Percentiles rank a stretch among this genome's conserved stretches.
Evolutionary conservation across 306 rosid species (phyloP).

Genomic region (Nissolia schottii): DNA sequence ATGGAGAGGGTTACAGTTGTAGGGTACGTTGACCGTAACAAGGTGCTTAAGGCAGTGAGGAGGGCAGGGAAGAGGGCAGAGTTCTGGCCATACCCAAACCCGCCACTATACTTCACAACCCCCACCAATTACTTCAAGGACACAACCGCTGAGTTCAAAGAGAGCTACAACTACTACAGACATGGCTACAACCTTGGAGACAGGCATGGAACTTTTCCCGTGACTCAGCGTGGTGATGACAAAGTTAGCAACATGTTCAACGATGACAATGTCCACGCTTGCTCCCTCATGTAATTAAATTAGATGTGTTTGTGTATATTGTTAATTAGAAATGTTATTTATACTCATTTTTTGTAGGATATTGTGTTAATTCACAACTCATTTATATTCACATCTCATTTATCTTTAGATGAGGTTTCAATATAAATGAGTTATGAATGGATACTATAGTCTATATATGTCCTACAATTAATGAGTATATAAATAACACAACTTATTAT

Average conservation of each 20-base stretch:
- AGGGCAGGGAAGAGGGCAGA: slow-evolving; percentile 91
- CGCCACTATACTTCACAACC: slow-evolving; percentile 79
- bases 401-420: too few species aligned
- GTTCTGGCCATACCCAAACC: slow-evolving; percentile 82
- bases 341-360: too few species aligned
- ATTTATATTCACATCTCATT: too few species aligned
- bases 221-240: slow-evolving; percentile 80
- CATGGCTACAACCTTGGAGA: slow-evolving; percentile 88
- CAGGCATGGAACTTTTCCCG: slow-evolving; percentile 63
- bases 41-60: slow-evolving; percentile 75
- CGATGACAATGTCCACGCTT: slow-evolving; percentile 88
- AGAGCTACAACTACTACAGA: slow-evolving; percentile 79
- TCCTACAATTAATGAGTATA: too few species aligned
- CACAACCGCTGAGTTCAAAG: slow-evolving; percentile 65
- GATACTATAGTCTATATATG: too few species aligned
- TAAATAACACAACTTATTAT: too few species aligned
- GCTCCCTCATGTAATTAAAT: slow-evolving; percentile 63
- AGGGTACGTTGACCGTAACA: slow-evolving; percentile 79
- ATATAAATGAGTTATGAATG: too few species aligned
- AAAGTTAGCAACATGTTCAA: slow-evolving; percentile 93
- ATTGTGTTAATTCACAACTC: too few species aligned
- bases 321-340: background rate
- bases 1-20: slow-evolving; percentile 68
- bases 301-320: background rate
- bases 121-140: slow-evolving; percentile 62